These are phyloP conservation scores for Pseudogymnoascus sp. DNA, from an alignment of 2,329 filamentous ascomycete species.

Conservation along the genomic window DNA sequence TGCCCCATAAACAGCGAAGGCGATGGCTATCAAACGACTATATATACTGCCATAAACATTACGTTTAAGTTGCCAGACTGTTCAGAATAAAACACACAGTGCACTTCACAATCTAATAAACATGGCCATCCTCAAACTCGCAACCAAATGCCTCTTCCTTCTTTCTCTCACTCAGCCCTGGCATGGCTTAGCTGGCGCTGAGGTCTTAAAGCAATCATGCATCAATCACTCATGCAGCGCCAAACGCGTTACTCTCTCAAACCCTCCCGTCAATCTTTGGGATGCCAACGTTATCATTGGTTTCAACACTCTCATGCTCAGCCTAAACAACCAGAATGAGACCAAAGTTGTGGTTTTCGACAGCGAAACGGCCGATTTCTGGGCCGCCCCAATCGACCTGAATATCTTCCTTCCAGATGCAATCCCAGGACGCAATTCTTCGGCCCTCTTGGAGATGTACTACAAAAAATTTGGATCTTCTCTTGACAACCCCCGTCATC, in stretches of 20 bases:
- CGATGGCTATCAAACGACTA: not conserved
- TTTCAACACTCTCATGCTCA: not conserved
- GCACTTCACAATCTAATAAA: not conserved
- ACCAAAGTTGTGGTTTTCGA: not conserved
- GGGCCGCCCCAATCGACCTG: not conserved
- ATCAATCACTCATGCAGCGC: not conserved
- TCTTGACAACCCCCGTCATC: constrained; percentile 8
- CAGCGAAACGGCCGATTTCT: not conserved
- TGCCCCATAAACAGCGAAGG: not conserved
- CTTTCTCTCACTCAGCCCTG: not conserved
- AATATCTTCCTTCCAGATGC: not conserved
- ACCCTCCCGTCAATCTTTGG: not conserved
- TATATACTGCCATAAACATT: not conserved
- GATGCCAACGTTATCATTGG: not conserved
- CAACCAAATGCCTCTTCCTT: not conserved
- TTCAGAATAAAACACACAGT: not conserved
- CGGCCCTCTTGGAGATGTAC: not conserved
- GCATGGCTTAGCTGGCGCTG: not conserved
- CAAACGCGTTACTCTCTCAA: not conserved
- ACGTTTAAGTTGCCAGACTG: not conserved
- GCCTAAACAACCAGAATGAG: not conserved
- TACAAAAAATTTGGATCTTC: not conserved
- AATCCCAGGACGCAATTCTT: not conserved
- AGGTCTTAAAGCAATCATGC: not conserved
- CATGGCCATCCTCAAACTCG: not conserved